phyloP scores from a whole-genome alignment of 75 land plant species.

The Cryptomeria japonica region DNA sequence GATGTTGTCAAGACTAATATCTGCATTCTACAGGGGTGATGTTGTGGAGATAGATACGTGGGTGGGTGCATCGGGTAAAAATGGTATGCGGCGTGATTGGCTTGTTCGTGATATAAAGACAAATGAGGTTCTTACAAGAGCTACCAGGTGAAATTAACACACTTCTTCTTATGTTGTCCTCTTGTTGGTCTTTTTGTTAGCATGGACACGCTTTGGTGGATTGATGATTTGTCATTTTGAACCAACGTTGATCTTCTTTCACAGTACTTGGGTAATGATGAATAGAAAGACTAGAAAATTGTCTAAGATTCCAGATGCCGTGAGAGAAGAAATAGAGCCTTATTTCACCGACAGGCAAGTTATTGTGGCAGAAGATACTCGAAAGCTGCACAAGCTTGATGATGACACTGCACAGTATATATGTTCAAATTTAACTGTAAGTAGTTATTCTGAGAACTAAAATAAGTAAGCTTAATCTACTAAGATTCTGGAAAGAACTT shows the following conservation, averaged over 20 bases:
- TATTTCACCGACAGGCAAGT: slow-evolving; percentile 40
- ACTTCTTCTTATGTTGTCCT: neutral
- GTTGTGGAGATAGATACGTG: slow-evolving; percentile 90
- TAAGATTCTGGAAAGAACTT: neutral
- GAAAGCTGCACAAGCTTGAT: slow-evolving; percentile 55
- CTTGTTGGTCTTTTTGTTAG: slow-evolving; percentile 1
- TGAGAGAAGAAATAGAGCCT: slow-evolving; percentile 47
- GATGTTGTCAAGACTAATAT: neutral
- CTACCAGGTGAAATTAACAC: slow-evolving; percentile 54
- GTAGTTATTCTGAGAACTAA: slow-evolving; percentile 13
- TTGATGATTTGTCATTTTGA: neutral
- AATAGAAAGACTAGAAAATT: slow-evolving; percentile 52
- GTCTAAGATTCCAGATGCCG: slow-evolving; percentile 53
- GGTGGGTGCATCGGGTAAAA: slow-evolving; percentile 79
- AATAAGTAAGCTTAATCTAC: neutral
- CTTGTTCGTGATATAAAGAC: slow-evolving; percentile 58
- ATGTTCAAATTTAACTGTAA: slow-evolving; percentile 58
- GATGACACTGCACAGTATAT: slow-evolving; percentile 50
- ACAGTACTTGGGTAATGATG: slow-evolving; percentile 96
- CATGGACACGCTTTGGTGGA: neutral
- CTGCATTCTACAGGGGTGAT: slow-evolving; percentile 67
- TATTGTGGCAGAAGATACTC: slow-evolving; percentile 44
- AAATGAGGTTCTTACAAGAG: slow-evolving; percentile 63
- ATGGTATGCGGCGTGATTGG: slow-evolving; percentile 97
- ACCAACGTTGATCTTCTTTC: neutral